Evolutionary conservation across 1,284 basidiomycete species (phyloP), one percentile per base, ranked within the genome.

Genomic region (Leccinum colubrinum): DNA sequence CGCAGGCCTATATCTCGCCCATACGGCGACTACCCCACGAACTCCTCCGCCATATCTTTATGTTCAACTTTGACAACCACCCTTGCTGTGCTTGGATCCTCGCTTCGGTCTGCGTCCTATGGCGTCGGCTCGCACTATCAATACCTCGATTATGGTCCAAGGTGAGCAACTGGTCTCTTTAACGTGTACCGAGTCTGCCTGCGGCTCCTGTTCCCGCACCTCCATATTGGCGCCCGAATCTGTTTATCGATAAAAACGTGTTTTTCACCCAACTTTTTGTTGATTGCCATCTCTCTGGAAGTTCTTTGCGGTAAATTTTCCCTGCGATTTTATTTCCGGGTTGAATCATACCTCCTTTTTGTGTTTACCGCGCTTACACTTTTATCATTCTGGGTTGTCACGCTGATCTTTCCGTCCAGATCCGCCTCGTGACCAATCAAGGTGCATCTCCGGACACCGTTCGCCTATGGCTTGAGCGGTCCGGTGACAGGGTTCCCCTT

Each of bases 381-480:
- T 58, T 33, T 61, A 15, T 37, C 15, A 48, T 51, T 61, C 56
- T 15, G 55, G 53, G 35, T 39, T 20, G 14, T 51, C 41, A 14
- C 14, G 55, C 65, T 62, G 37, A 66, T 54, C 37, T 41, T 20
- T 53, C 22, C 35, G 2, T 48, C 61, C 71, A 88, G 86, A 90
- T 92, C 66, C 87, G 88, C 22, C 81, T 92, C 51, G 78, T 87
- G 57, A 90, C 90, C 15, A 86, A 83, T 20, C 87, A 85, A 63
- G 79, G 83, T 53, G 79, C 86, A 15, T 88, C 88, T 37, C 83
- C 89, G n/a, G 90, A 92, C 69, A 89, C 86, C 12, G 82, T 91
- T 56, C 84, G 89, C 4, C 79, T 92, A 12, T 91, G 90, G 90
- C 79, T 92, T 1, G 89, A 91, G 71, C 86, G 90, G 20, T 88